Percentiles rank a stretch among this genome's conserved stretches.
Evolutionary conservation across 1,284 basidiomycete species (phyloP).

Genomic region (Pyrrhoderma lamaoense): DNA sequence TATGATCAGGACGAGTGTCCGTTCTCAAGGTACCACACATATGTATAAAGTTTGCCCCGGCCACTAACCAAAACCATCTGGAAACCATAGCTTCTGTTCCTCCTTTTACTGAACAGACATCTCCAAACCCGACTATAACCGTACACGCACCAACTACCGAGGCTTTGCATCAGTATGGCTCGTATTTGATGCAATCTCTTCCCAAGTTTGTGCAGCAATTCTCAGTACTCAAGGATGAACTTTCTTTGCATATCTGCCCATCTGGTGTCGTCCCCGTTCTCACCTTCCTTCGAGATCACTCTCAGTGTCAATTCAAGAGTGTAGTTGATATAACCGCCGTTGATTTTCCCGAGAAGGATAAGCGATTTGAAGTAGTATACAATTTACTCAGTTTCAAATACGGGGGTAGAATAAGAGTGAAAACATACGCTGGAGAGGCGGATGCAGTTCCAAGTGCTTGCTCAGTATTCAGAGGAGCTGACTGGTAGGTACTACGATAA

Average conservation of each 20-base stretch:
- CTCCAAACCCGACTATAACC: slow-evolving; percentile 73
- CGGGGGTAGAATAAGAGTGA: slow-evolving; percentile 84
- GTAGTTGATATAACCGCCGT: slow-evolving; percentile 93
- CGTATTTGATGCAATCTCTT: slow-evolving; percentile 84
- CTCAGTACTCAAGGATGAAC: slow-evolving; percentile 96
- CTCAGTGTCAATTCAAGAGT: slow-evolving; percentile 91
- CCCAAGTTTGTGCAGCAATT: slow-evolving; percentile 97
- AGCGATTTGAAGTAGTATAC: slow-evolving; percentile 97
- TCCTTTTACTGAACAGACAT: slow-evolving; percentile 82
- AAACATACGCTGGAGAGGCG: slow-evolving; percentile 97
- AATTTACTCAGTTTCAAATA: slow-evolving; percentile 81
- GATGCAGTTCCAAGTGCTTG: slow-evolving; percentile 85
- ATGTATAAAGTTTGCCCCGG: background rate
- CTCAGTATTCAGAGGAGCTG: slow-evolving; percentile 82
- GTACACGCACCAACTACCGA: slow-evolving; percentile 66
- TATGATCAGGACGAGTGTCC: slow-evolving; percentile 34
- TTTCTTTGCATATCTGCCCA: slow-evolving; percentile 86
- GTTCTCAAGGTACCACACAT: slow-evolving; percentile 38
- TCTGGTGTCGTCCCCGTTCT: slow-evolving; percentile 79
- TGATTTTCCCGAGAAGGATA: slow-evolving; percentile 89
- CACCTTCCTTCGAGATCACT: slow-evolving; percentile 94
- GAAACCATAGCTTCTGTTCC: slow-evolving; percentile 49
- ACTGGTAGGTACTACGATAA: slow-evolving; percentile 60
- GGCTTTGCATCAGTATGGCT: slow-evolving; percentile 81
- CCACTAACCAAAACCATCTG: background rate